phyloP scores from a whole-genome alignment of 768 basidiomycete species.

The Tulasnella sp. region DNA sequence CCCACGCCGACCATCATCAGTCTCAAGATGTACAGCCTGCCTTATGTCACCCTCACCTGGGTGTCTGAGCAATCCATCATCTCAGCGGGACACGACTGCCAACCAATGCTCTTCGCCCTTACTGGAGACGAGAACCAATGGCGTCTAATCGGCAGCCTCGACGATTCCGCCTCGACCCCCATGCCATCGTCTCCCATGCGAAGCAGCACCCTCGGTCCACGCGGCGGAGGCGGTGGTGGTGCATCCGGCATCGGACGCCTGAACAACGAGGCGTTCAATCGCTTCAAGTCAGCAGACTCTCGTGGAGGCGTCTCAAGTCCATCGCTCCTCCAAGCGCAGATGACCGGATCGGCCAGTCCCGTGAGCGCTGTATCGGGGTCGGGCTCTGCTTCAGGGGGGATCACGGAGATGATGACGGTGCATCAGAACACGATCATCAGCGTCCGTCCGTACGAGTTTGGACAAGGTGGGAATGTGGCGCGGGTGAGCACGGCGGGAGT shows the following conservation, averaged over 20 bases:
- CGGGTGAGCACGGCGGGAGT: constrained; percentile 87
- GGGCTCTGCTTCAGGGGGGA: constrained; percentile 15
- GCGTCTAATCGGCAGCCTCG: constrained; percentile 70
- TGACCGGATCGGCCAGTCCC: constrained; percentile 24
- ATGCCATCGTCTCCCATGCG: constrained; percentile 3
- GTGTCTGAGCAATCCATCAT: constrained; percentile 70
- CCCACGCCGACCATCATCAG: constrained; percentile 55
- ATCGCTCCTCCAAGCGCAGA: constrained; percentile 4
- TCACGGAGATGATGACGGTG: constrained; percentile 64
- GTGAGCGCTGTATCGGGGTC: constrained; percentile 25
- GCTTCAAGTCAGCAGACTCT: constrained; percentile 85
- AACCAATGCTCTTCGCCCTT: constrained; percentile 68
- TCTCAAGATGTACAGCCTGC: constrained; percentile 68
- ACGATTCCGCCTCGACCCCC: constrained; percentile 50
- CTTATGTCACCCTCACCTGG: constrained; percentile 79
- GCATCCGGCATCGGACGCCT: constrained; percentile 51
- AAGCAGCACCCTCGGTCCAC: constrained; percentile 1
- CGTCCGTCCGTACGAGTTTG: constrained; percentile 62
- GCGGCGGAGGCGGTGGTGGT: constrained; percentile 20
- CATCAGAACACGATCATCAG: constrained; percentile 99
- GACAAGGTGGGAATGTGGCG: constrained; percentile 43
- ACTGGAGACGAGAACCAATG: constrained; percentile 63
- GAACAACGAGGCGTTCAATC: constrained; percentile 87
- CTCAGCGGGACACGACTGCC: constrained; percentile 96
- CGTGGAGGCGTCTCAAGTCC: constrained; percentile 40